These are phyloP conservation scores for Moesziomyces antarcticus DNA, from an alignment of 1,284 basidiomycete genomes.

Conservation along the genomic window DNA sequence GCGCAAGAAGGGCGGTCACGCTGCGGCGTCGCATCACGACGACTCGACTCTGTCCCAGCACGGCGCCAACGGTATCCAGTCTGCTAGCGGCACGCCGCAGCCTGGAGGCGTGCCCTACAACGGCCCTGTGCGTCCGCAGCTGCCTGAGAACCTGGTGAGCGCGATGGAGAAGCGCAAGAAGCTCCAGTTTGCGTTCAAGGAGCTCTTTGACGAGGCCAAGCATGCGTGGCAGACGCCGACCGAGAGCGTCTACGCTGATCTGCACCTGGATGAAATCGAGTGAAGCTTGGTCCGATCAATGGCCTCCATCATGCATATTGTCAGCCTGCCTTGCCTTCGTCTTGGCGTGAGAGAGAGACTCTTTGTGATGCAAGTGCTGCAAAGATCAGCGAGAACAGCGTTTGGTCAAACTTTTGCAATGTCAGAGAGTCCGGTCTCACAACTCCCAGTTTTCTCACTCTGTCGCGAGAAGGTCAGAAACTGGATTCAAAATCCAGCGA, in stretches of 20 bases:
- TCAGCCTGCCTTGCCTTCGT: no score
- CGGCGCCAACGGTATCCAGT: slow-evolving; percentile 31
- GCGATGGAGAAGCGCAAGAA: slow-evolving; percentile 57
- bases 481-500: not conserved
- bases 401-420: no score
- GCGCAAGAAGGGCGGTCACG: slow-evolving; percentile 58
- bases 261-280: slow-evolving; percentile 39
- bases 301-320: not conserved
- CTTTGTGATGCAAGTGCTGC: no score
- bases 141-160: slow-evolving; percentile 54
- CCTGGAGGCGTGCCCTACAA: slow-evolving; percentile 35
- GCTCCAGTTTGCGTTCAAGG: slow-evolving; percentile 58
- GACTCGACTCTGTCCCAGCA: slow-evolving; percentile 24
- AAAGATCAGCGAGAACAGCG: no score
- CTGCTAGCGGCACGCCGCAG: slow-evolving; percentile 34
- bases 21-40: slow-evolving; percentile 21
- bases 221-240: slow-evolving; percentile 55
- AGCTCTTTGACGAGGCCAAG: slow-evolving; percentile 56
- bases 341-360: no score
- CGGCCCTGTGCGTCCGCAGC: slow-evolving; percentile 56
- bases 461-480: not conserved
- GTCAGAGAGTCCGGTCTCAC: no score
- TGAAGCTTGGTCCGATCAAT: slow-evolving; percentile 1
- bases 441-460: no score
- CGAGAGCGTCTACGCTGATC: slow-evolving; percentile 52